Conservation (phyloP, 1,139 yeast genomes). For the Protomyces macrosporus region DNA sequence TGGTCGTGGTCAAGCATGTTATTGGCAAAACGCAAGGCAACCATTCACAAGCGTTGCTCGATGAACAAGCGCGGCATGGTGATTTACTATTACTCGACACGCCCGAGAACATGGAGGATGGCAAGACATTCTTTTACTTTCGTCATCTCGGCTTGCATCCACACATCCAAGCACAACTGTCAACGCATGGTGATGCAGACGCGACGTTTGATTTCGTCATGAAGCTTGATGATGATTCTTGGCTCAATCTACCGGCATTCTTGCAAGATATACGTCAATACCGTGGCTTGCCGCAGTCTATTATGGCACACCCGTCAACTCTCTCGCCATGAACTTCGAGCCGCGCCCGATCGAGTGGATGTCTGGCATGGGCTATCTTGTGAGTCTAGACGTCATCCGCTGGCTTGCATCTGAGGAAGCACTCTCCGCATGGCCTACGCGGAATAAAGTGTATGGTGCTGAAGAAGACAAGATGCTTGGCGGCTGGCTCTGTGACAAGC, state of each 20-base stretch:
- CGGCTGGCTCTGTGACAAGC: too few species aligned
- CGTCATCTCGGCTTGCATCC: neutral
- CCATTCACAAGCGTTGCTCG: too few species aligned
- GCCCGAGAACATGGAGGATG: conserved; percentile 17
- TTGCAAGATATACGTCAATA: neutral
- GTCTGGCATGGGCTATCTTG: too few species aligned
- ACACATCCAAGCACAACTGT: neutral
- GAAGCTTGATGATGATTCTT: conserved; percentile 15
- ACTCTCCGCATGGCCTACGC: too few species aligned
- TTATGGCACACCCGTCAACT: too few species aligned
- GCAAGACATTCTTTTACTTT: conserved; percentile 6
- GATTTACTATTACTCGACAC: conserved; percentile 3
- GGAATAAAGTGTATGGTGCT: too few species aligned
- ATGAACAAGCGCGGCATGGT: neutral
- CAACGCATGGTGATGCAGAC: neutral
- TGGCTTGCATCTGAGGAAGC: too few species aligned
- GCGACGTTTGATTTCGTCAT: neutral
- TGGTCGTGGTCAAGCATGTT: neutral
- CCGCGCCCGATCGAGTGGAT: too few species aligned
- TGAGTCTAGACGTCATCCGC: too few species aligned
- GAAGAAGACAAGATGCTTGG: too few species aligned
- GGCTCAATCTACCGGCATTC: neutral
- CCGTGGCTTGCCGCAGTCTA: neutral
- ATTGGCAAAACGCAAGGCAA: neutral
- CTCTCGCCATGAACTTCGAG: too few species aligned